Percentiles rank a stretch among this genome's conserved stretches.
phyloP scores from a whole-genome alignment of 2,329 filamentous ascomycete genomes.

The Penicillium sumatraense region DNA sequence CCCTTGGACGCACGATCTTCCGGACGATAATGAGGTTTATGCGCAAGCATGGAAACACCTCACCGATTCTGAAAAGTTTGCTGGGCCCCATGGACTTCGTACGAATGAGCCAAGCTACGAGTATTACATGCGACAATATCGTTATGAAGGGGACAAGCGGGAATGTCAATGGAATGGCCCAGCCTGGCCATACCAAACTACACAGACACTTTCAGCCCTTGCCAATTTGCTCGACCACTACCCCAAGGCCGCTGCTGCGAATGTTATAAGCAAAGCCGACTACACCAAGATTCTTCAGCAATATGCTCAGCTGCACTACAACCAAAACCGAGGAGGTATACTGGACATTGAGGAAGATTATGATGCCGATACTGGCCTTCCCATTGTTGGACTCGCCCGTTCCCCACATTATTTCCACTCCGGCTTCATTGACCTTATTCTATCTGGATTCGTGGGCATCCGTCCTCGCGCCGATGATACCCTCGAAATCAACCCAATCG shows the following conservation, averaged over 20 bases:
- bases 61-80: conserved; percentile 38
- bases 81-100: conserved; percentile 43
- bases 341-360: conserved; percentile 52
- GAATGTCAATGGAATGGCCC: conserved; percentile 55
- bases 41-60: conserved; percentile 35
- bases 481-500: conserved; percentile 48
- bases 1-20: conserved; percentile 50
- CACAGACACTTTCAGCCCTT: conserved; percentile 46
- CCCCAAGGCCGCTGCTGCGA: conserved; percentile 26
- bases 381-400: conserved; percentile 48
- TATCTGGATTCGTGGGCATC: conserved; percentile 49
- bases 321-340: conserved; percentile 28
- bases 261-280: conserved; percentile 29
- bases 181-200: conserved; percentile 51
- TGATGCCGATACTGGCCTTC: conserved; percentile 46
- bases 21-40: conserved; percentile 43
- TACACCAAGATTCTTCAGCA: conserved; percentile 43
- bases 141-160: conserved; percentile 38
- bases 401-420: conserved; percentile 54
- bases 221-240: conserved; percentile 52
- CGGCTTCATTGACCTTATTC: conserved; percentile 47
- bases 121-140: conserved; percentile 46
- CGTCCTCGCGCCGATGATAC: conserved; percentile 44
- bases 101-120: conserved; percentile 51
- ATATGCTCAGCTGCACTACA: conserved; percentile 49